Conservation (phyloP, 148 eudicot genomes). For the Euryodendron excelsum region DNA sequence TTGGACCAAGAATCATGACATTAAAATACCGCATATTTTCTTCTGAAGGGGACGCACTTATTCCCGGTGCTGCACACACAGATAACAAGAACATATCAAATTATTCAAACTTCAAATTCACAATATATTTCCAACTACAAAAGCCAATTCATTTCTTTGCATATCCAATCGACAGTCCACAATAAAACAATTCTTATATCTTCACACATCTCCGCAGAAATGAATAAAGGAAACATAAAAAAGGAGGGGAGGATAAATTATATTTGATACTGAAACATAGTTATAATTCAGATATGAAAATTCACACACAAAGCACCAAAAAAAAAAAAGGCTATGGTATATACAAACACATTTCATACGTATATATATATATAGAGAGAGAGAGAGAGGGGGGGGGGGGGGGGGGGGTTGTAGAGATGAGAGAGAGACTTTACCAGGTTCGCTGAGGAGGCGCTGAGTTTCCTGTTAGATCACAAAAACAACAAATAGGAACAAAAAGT, state of each 20-base stretch:
- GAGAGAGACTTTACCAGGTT: slow-evolving; percentile 55
- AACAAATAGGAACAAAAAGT: neutral
- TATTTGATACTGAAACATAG: neutral
- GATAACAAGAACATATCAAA: slow-evolving; percentile 13
- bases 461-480: slow-evolving; percentile 49
- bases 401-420: neutral
- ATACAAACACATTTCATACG: neutral
- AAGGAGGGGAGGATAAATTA: neutral
- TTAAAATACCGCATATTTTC: slow-evolving; percentile 94
- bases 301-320: neutral
- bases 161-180: neutral
- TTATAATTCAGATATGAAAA: neutral
- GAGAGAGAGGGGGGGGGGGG: neutral
- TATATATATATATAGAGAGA: neutral
- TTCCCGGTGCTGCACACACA: slow-evolving; percentile 79
- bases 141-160: neutral
- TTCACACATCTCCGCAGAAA: neutral
- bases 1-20: slow-evolving; percentile 96
- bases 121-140: neutral
- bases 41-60: slow-evolving; percentile 96
- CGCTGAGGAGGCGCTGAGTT: slow-evolving; percentile 96
- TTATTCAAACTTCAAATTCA: neutral
- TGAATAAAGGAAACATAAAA: neutral
- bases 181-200: neutral
- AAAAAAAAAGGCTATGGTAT: neutral